Percentiles rank a stretch among this genome's conserved stretches.
Conservation (phyloP, 106 monocot species). For the Phalaenopsis equestris region DNA sequence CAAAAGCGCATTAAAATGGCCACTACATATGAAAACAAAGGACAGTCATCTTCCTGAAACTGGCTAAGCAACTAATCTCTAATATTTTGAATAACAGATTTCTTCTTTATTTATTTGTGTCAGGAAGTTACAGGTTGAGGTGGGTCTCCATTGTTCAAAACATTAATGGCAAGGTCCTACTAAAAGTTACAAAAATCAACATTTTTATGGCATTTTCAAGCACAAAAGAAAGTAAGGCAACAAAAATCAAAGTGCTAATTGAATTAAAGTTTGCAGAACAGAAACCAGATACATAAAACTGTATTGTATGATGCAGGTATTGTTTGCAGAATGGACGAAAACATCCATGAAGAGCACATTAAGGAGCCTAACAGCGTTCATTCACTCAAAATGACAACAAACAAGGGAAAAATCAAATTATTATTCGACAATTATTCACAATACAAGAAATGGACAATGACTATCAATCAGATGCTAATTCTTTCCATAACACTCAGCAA, state of each 20-base stretch:
- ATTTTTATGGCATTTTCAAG: slow-evolving; percentile 26
- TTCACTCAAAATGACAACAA: slow-evolving; percentile 42
- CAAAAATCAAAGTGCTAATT: slow-evolving; percentile 1
- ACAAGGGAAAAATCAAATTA: slow-evolving; percentile 43
- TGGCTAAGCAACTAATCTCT: not conserved
- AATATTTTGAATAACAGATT: not conserved
- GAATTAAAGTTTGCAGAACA: not conserved
- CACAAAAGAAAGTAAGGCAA: slow-evolving; percentile 51
- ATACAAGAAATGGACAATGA: slow-evolving; percentile 53
- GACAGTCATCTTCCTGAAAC: not conserved
- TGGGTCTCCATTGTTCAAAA: slow-evolving; percentile 35
- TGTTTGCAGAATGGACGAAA: slow-evolving; percentile 25
- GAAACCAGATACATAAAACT: not conserved
- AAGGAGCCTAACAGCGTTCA: slow-evolving; percentile 19
- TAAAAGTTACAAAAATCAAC: slow-evolving; percentile 50
- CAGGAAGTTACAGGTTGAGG: slow-evolving; percentile 51
- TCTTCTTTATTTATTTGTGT: not conserved
- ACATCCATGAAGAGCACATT: slow-evolving; percentile 14
- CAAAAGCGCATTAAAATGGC: not conserved
- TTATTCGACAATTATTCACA: slow-evolving; percentile 22
- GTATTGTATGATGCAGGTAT: slow-evolving; percentile 27
- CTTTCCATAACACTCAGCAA: slow-evolving; percentile 34
- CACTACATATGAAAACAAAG: not conserved
- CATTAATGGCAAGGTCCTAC: slow-evolving; percentile 36
- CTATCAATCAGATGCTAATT: slow-evolving; percentile 61